Base-by-base conservation (phyloP, 2,329 filamentous ascomycete species). In the Claviceps citrina region DNA sequence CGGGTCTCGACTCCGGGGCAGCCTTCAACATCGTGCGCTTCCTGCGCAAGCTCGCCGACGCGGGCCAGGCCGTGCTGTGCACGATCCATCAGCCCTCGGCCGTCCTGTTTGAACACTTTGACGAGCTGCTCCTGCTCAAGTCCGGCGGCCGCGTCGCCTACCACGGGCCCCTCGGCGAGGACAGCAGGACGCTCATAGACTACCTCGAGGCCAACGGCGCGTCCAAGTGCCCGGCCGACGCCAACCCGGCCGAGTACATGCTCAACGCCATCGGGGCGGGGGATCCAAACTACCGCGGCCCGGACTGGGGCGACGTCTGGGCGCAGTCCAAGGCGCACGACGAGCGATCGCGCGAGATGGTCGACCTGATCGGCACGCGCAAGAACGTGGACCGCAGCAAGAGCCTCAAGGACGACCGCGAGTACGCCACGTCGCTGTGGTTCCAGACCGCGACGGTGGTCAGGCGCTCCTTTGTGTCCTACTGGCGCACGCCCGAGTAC, bases 401-500 rank as follows among this genome's bases (percentile, higher is more conserved):
- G 48, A 62, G 46, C 47, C 58, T 65, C 15, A 62, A 63, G 12
- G 68, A 73, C 38, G 65, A 72, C 45, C 64, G 69, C 22, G 76
- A 81, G 53, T 83, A 73, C 43, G 78, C 79, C 3, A 73, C 76
- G 58, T 70, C 76, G 0, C 52, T 77, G 1, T 54, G 54, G 9
- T 59, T 61, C 0, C 79, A 83, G 51, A 67, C 71, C 0, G 43
- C 51, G 22, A 59, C 67, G 4, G 70, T 78, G 1, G 67, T 71
- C 0, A 67, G 66, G 46, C 70, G 79, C 13, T 62, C 69, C 3
- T 81, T 80, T 44, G 49, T 73, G 9, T 64, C 73, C 0, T 80
- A 78, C 52, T 83, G 77, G 76, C 66, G 79, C 9, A 70, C 67
- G 1, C 76, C 78, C 0, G 66, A 76, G 35, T 83, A 84, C 57